Conservation (phyloP, 2,329 filamentous ascomycete genomes). For the Aspergillus niger region DNA sequence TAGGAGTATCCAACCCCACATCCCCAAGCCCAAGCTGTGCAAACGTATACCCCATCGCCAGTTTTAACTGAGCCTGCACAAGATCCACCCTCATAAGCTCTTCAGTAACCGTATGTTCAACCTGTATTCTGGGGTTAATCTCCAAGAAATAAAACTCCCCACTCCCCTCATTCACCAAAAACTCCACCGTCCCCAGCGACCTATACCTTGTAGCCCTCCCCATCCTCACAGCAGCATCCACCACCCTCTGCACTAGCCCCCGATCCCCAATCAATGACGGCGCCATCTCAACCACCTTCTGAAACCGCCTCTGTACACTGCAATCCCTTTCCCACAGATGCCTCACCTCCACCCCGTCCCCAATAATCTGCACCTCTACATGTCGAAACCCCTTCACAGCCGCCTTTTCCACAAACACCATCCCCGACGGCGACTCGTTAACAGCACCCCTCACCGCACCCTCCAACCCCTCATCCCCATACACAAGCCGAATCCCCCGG, state of each 20-base stretch:
- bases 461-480: slow-evolving; percentile 46
- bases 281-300: slow-evolving; percentile 63
- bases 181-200: slow-evolving; percentile 66
- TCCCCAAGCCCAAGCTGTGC: slow-evolving; percentile 37
- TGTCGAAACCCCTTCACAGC: slow-evolving; percentile 63
- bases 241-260: slow-evolving; percentile 50
- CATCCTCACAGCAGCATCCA: slow-evolving; percentile 54
- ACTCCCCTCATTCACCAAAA: slow-evolving; percentile 56
- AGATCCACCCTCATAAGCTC: slow-evolving; percentile 57
- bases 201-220: slow-evolving; percentile 53
- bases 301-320: slow-evolving; percentile 61
- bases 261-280: slow-evolving; percentile 55
- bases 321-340: slow-evolving; percentile 65
- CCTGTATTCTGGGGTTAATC: slow-evolving; percentile 62
- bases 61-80: slow-evolving; percentile 56
- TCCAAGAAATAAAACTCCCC: slow-evolving; percentile 61
- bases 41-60: slow-evolving; percentile 55
- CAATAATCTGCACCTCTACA: slow-evolving; percentile 63
- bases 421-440: slow-evolving; percentile 60
- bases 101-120: slow-evolving; percentile 65
- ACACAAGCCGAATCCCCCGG: slow-evolving; percentile 60
- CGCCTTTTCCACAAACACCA: slow-evolving; percentile 63
- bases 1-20: slow-evolving; percentile 10
- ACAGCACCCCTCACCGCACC: slow-evolving; percentile 53
- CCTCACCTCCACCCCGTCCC: slow-evolving; percentile 55